These are phyloP conservation scores for Candida michaelii DNA, from an alignment of 805 yeast species.

Conservation along the genomic window DNA sequence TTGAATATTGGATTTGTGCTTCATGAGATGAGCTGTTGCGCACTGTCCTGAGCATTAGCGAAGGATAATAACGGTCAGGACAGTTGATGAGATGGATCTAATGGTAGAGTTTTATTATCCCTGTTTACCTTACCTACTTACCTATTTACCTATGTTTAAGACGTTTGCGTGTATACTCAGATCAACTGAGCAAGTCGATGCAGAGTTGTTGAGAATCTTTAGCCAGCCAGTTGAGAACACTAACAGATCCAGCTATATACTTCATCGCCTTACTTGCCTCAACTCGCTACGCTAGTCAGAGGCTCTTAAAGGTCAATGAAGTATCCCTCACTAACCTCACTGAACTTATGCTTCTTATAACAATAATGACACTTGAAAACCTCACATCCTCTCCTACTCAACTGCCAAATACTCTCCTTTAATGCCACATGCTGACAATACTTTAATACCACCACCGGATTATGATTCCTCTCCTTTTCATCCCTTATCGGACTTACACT, in stretches of 20 bases:
- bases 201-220: no score
- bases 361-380: slow-evolving; percentile 46
- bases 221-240: no score
- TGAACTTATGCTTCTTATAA: slow-evolving; percentile 41
- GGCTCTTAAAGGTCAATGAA: slow-evolving; percentile 31
- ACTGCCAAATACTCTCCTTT: slow-evolving; percentile 42
- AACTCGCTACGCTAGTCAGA: no score
- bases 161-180: neutral
- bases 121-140: neutral
- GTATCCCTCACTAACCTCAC: slow-evolving; percentile 40
- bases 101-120: neutral
- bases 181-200: no score
- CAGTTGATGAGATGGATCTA: no score
- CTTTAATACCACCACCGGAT: slow-evolving; percentile 43
- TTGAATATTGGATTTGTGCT: slow-evolving; percentile 1
- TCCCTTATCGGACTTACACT: slow-evolving; percentile 3
- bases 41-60: no score
- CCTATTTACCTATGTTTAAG: neutral
- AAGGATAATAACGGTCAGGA: no score
- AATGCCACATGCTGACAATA: slow-evolving; percentile 44
- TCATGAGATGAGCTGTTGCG: slow-evolving; percentile 7
- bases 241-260: no score
- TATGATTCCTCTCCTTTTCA: slow-evolving; percentile 17
- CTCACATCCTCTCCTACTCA: slow-evolving; percentile 39
- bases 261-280: no score